Percentiles rank a stretch among this genome's conserved stretches.
Evolutionary conservation across 2,329 filamentous ascomycete genomes (phyloP).

Genomic region (Didymella lethalis): DNA sequence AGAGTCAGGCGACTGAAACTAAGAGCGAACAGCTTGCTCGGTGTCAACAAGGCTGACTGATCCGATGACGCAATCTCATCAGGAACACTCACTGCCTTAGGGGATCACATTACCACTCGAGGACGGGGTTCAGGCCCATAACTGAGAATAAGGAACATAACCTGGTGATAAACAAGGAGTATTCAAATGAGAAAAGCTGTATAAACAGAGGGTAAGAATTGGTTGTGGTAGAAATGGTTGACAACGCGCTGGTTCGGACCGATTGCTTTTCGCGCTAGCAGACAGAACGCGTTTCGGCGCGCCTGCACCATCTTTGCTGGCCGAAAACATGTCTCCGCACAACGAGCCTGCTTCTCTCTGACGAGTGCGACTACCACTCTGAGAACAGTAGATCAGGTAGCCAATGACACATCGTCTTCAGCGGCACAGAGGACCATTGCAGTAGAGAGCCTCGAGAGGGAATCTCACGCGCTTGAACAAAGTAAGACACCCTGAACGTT

Average conservation of each 20-base stretch:
- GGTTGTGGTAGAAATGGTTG: background rate
- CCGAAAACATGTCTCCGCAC: background rate
- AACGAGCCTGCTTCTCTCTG: background rate
- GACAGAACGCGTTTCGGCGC: slow-evolving; percentile 5
- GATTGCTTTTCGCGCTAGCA: slow-evolving; percentile 3
- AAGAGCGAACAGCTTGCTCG: background rate
- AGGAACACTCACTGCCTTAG: background rate
- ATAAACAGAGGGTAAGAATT: background rate
- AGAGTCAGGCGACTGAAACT: too few species aligned
- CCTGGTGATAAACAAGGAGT: background rate
- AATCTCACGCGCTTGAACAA: too few species aligned
- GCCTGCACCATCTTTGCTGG: slow-evolving; percentile 9
- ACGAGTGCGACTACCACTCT: background rate
- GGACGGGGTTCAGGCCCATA: background rate
- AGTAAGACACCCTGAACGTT: background rate
- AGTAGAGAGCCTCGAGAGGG: background rate
- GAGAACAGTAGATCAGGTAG: too few species aligned
- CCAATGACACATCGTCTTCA: background rate
- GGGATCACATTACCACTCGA: background rate
- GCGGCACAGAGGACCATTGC: background rate
- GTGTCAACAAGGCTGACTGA: background rate
- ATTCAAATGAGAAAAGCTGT: background rate
- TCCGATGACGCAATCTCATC: background rate
- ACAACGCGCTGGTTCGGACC: background rate
- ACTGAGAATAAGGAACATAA: background rate